phyloP scores from a whole-genome alignment of 2,329 filamentous ascomycete species.

The Aspergillus felis region DNA sequence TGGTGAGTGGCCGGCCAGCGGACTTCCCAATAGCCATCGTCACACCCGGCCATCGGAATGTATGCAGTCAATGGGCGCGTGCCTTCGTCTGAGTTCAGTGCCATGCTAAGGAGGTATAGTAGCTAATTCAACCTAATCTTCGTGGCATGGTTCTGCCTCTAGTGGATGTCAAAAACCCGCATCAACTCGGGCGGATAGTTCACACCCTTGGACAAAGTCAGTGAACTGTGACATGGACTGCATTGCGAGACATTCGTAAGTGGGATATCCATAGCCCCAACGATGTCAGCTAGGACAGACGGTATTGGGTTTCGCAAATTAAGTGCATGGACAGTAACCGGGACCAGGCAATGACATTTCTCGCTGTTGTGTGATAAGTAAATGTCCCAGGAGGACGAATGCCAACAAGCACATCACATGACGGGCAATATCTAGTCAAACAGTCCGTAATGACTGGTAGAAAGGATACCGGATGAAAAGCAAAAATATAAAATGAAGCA shows the following conservation, averaged over 20 bases:
- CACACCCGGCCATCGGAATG: constrained; percentile 11
- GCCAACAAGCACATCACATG: neutral
- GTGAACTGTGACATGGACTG: neutral
- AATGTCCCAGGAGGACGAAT: neutral
- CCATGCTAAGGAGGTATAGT: constrained; percentile 10
- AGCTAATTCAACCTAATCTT: constrained; percentile 10
- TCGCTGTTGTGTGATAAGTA: neutral
- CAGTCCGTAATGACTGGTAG: neutral
- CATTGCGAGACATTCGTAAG: neutral
- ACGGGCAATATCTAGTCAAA: neutral
- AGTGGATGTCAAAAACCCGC: neutral
- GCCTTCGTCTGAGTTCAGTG: constrained; percentile 14
- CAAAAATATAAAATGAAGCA: neutral
- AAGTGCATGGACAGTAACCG: neutral
- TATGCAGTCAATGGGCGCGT: constrained; percentile 18
- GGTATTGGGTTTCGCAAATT: neutral
- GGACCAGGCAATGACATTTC: neutral
- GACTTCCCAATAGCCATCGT: neutral
- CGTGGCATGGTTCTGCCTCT: neutral
- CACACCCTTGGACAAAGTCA: neutral
- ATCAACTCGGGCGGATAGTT: neutral
- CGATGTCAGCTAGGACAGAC: neutral
- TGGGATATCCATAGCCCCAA: neutral
- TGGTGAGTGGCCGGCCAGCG: constrained; percentile 17
- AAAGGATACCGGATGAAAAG: neutral